A percentile compares a stretch with the other conserved stretches of the same genome.
These are phyloP conservation scores for Leccinum olivaceopallidum DNA, from an alignment of 768 basidiomycete species.

Conservation along the genomic window DNA sequence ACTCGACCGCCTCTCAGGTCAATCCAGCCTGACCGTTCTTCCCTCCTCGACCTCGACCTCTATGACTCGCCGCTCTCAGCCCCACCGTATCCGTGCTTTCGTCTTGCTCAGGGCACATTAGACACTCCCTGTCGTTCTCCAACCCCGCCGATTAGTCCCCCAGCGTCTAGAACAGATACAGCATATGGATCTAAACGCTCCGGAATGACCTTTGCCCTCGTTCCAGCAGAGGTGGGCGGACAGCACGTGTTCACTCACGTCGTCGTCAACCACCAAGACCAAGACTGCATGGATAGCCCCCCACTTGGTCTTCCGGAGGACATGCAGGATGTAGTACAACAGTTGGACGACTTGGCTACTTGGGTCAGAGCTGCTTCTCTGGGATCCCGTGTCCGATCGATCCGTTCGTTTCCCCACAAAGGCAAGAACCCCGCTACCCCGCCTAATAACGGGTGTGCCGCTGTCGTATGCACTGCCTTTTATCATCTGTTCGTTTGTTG, in stretches of 20 bases:
- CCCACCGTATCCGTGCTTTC: neutral
- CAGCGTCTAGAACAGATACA: conserved; percentile 6
- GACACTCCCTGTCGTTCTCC: conserved; percentile 9
- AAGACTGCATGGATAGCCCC: neutral
- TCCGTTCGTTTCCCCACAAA: conserved; percentile 3
- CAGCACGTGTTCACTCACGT: conserved; percentile 18
- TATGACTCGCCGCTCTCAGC: neutral
- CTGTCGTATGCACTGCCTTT: conserved; percentile 16
- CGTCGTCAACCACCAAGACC: conserved; percentile 8
- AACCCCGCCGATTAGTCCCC: conserved; percentile 19
- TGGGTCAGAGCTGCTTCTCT: conserved; percentile 28
- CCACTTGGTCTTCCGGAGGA: conserved; percentile 27
- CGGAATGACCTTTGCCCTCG: conserved; percentile 17
- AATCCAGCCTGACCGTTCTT: conserved; percentile 5
- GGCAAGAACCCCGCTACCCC: conserved; percentile 9
- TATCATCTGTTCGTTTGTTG: neutral
- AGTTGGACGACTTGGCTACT: conserved; percentile 30
- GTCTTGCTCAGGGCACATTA: neutral
- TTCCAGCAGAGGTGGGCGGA: conserved; percentile 15
- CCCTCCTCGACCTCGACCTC: neutral
- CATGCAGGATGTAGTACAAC: conserved; percentile 26
- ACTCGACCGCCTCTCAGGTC: conserved; percentile 18
- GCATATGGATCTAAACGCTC: conserved; percentile 21
- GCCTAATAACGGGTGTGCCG: neutral
- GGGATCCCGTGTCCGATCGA: neutral